Percentiles rank a stretch among this genome's conserved stretches.
Conservation (phyloP, 1,284 basidiomycete species). For the Porogramme epimiltina region DNA sequence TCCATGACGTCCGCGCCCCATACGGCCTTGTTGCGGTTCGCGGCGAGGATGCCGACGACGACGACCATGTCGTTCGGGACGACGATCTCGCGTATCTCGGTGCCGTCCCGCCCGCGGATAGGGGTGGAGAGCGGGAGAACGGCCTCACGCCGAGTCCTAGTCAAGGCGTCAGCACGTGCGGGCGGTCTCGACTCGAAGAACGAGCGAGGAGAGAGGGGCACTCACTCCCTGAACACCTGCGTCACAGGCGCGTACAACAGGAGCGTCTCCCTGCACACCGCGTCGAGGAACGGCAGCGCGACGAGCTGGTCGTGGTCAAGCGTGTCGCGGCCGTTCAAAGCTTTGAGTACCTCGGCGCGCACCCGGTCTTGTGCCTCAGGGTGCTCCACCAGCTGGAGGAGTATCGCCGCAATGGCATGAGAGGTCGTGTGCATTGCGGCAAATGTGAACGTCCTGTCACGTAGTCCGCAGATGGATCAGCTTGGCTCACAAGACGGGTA, state of each 20-base stretch:
- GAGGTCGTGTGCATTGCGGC: constrained; percentile 16
- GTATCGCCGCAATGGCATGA: constrained; percentile 4
- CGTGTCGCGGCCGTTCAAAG: neutral
- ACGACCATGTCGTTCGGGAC: constrained; percentile 11
- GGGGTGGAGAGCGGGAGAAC: constrained; percentile 14
- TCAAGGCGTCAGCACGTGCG: neutral
- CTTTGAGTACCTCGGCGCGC: constrained; percentile 4
- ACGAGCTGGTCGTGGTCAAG: constrained; percentile 10
- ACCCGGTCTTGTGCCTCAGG: constrained; percentile 6
- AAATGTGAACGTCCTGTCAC: constrained; percentile 6
- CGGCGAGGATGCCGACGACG: constrained; percentile 4
- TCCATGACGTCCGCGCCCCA: constrained; percentile 20
- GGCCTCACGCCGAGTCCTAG: constrained; percentile 8
- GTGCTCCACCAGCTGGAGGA: constrained; percentile 4
- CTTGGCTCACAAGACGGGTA: neutral
- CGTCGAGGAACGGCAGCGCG: constrained; percentile 14
- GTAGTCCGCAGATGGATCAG: neutral
- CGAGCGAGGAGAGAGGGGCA: neutral
- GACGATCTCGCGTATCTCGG: constrained; percentile 7
- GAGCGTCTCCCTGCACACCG: constrained; percentile 12
- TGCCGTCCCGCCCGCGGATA: constrained; percentile 8
- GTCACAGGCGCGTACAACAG: constrained; percentile 2
- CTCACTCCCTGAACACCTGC: neutral
- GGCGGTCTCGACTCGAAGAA: neutral
- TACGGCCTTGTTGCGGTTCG: constrained; percentile 12